Evolutionary conservation across 1,139 yeast genomes (phyloP), one percentile per base, ranked within the genome.

Genomic region (Suhomyces yuchorum): DNA sequence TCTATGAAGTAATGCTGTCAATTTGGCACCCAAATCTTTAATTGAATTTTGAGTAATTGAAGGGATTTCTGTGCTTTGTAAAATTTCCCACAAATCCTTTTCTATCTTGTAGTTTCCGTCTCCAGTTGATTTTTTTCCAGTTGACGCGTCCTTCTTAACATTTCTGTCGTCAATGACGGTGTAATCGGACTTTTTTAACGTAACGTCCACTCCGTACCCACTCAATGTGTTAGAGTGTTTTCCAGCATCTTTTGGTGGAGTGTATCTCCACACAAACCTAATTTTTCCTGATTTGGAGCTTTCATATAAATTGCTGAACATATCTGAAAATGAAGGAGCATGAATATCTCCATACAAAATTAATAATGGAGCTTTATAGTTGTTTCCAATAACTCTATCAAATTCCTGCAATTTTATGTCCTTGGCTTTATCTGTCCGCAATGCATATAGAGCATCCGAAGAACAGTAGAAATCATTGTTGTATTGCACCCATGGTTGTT

Each of bases 211-310:
- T 1, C 91, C 95, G 62, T 81, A 89, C 0, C 95, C 96, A 8
- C 80, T 59, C 28, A 87, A 61, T 0, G 57, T 42, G 38, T 80
- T 82, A 2, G 42, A 22, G 2, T 30, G 20, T 8, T 60, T 53
- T 22, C 58, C 56, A 1, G 40, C 45, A 1, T 39, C 40, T 5
- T 35, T 23, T 2, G 45, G 33, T 0, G 83, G 81, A 7, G 81
- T 73, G 56, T 89, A 85, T 55, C 97, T 77, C 86, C 96, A 81
- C 2, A 85, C 78, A 62, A 88, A 86, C 49, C 89, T 75, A 28
- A 91, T 63, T 57, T 88, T 87, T 0, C 89, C 95, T 1, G 70
- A 63, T 8, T 68, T 60, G 0, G 96, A 87, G 48, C 86, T 82
- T 40, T 79, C 78, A 51, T 74, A 76, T 48, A 93, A 67, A 49